phyloP scores from a whole-genome alignment of 495 filamentous ascomycete genomes.

The Clohesyomyces aquaticus region DNA sequence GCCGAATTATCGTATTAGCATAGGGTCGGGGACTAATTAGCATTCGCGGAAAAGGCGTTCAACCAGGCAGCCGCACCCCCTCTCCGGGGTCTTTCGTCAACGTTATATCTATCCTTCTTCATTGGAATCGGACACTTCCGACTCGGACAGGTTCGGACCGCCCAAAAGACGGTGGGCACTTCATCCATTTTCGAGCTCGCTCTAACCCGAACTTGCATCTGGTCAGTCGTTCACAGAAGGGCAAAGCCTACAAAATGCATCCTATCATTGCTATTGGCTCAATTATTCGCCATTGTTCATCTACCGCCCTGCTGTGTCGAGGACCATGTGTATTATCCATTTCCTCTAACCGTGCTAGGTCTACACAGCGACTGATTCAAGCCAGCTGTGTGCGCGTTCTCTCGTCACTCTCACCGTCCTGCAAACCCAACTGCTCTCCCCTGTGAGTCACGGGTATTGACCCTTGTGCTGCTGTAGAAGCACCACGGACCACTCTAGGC shows the following conservation, averaged over 20 bases:
- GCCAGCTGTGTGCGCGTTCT: conserved; percentile 13
- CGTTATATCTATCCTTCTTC: conserved; percentile 5
- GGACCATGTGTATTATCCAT: conserved; percentile 3
- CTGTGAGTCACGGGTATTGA: conserved; percentile 34
- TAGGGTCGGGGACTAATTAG: conserved; percentile 3
- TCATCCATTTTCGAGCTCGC: not conserved
- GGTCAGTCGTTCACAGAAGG: conserved; percentile 1
- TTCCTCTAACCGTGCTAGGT: conserved; percentile 26
- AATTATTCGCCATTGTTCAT: conserved; percentile 5
- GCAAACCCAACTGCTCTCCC: conserved; percentile 9
- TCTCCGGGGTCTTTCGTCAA: conserved; percentile 17
- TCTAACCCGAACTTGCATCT: conserved; percentile 15
- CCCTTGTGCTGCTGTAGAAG: conserved; percentile 14
- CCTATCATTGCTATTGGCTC: conserved; percentile 21
- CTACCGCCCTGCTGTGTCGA: not conserved
- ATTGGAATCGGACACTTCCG: conserved; percentile 19
- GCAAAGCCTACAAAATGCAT: conserved; percentile 6
- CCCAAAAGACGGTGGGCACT: conserved; percentile 31
- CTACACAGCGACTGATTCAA: conserved; percentile 1
- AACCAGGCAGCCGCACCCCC: conserved; percentile 35
- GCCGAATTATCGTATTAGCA: conserved; percentile 29
- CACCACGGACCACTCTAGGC: too few relatives aligned
- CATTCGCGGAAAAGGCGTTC: conserved; percentile 33
- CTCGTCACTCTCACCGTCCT: conserved; percentile 27
- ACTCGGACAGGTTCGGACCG: conserved; percentile 10